Evolutionary conservation across 805 yeast genomes (phyloP).

Genomic region (Schizosaccharomyces osmophilus): DNA sequence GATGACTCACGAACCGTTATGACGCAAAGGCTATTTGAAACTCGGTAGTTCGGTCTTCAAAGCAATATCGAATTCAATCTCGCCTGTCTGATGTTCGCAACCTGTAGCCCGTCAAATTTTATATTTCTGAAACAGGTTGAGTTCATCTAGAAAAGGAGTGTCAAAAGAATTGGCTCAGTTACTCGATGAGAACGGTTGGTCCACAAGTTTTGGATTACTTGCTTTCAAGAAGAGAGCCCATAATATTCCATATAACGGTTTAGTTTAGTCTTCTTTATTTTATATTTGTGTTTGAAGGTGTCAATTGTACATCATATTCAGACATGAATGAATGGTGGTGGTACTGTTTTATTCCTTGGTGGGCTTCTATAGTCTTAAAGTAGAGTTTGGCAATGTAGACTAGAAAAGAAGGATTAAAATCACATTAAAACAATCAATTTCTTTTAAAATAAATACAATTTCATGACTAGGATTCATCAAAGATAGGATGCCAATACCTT

Average conservation of each 20-base stretch:
- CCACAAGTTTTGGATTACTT: background rate
- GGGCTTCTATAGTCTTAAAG: background rate
- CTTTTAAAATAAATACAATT: background rate
- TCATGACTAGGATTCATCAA: background rate
- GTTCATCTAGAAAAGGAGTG: no score
- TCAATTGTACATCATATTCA: background rate
- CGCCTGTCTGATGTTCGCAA: no score
- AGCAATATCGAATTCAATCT: no score
- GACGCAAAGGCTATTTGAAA: no score
- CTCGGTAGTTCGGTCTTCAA: no score
- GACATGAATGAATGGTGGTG: background rate
- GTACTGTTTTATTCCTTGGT: background rate
- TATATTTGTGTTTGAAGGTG: background rate
- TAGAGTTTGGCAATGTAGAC: no score
- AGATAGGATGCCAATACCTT: slow-evolving; percentile 35
- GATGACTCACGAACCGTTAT: no score
- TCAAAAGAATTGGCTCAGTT: no score
- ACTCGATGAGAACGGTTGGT: background rate
- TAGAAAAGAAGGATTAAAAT: no score
- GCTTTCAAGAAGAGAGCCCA: background rate
- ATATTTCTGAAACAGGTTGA: no score
- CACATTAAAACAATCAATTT: no score
- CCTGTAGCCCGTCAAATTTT: no score
- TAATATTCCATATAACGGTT: background rate
- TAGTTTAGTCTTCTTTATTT: background rate